Percentiles rank a stretch among this genome's conserved stretches.
Evolutionary conservation across 2,329 filamentous ascomycete genomes (phyloP).

Genomic region (Truncatella angustata): DNA sequence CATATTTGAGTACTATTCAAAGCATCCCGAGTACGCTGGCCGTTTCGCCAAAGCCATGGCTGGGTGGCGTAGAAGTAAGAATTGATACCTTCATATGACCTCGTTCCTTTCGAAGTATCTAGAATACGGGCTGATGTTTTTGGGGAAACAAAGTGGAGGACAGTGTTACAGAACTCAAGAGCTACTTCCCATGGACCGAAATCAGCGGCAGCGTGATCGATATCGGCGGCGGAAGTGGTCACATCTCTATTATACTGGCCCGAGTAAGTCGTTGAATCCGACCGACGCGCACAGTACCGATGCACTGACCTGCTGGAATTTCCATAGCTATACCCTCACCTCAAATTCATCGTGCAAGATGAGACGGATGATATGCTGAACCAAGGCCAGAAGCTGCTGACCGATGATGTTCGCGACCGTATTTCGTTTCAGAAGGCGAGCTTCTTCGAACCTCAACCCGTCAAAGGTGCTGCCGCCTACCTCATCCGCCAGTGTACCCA

Average conservation of each 20-base stretch:
- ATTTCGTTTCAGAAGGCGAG: conserved; percentile 18
- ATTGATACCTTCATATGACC: no score
- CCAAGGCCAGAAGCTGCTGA: conserved; percentile 14
- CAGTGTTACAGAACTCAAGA: not conserved
- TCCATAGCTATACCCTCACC: conserved; percentile 10
- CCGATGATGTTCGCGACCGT: conserved; percentile 12
- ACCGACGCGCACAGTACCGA: no score
- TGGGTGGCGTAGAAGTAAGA: no score
- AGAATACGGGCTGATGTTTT: no score
- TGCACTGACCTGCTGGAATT: no score
- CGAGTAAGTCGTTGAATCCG: no score
- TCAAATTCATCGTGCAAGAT: conserved; percentile 24
- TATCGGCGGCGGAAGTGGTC: conserved; percentile 4
- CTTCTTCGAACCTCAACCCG: conserved; percentile 26
- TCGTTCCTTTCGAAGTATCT: no score
- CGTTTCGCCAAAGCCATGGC: conserved; percentile 7
- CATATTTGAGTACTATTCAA: not conserved
- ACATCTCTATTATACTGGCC: not conserved
- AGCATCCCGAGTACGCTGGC: not conserved
- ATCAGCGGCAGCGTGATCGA: not conserved
- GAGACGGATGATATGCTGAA: conserved; percentile 16
- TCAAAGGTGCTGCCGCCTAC: conserved; percentile 15
- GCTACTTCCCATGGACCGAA: not conserved
- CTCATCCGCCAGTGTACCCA: conserved; percentile 22
- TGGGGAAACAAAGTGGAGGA: no score